phyloP scores from a whole-genome alignment of 139 green algal genomes.

The Tetraselmis striata region DNA sequence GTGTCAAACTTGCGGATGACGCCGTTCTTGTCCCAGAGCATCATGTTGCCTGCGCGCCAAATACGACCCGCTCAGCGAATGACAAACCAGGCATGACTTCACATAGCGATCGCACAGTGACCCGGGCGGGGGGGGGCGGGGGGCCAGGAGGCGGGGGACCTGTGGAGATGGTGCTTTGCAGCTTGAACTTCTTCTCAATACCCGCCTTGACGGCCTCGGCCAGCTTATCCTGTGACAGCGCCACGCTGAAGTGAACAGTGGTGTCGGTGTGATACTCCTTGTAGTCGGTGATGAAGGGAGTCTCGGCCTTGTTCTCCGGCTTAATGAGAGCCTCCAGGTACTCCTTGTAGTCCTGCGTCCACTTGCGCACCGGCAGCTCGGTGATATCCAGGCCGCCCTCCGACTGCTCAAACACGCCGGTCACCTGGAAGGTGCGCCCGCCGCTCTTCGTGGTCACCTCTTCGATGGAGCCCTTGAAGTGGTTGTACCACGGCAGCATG shows the following conservation, averaged over 20 bases:
- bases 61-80: too few relatives aligned
- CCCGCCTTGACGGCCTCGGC: slow-evolving; percentile 42
- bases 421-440: slow-evolving; percentile 2
- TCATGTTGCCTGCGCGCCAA: slow-evolving; percentile 85
- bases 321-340: slow-evolving; percentile 89
- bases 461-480: slow-evolving; percentile 63
- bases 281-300: slow-evolving; percentile 70
- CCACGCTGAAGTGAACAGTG: slow-evolving; percentile 83
- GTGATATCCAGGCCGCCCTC: slow-evolving; percentile 80
- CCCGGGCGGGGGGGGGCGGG: too few relatives aligned
- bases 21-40: slow-evolving; percentile 87
- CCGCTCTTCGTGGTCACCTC: slow-evolving; percentile 23
- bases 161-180: slow-evolving; percentile 72
- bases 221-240: slow-evolving; percentile 63
- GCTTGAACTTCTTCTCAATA: slow-evolving; percentile 87
- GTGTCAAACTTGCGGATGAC: slow-evolving; percentile 84
- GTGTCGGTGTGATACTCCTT: slow-evolving; percentile 87
- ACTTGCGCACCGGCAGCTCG: slow-evolving; percentile 93
- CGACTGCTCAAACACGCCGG: slow-evolving; percentile 18
- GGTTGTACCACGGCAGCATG: slow-evolving; percentile 90
- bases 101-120: too few relatives aligned
- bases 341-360: slow-evolving; percentile 99
- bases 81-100: too few relatives aligned
- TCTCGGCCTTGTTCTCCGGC: slow-evolving; percentile 60
- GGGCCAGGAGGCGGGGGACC: too few relatives aligned